Percentiles rank a stretch among this genome's conserved stretches.
Conservation (phyloP, 1,139 yeast genomes). For the Geotrichum histeridarum region DNA sequence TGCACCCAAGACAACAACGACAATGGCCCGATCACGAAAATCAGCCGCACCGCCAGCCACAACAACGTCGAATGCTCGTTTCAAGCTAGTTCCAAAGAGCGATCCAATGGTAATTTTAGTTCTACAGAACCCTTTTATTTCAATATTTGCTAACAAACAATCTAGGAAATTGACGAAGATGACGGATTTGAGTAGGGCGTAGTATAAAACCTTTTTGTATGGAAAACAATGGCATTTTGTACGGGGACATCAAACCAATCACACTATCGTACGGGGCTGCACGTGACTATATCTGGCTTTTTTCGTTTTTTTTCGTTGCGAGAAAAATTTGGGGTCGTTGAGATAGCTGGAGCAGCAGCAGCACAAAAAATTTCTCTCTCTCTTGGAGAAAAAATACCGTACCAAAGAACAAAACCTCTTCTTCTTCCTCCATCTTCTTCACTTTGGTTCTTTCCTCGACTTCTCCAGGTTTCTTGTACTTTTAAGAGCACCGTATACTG, state of each 20-base stretch:
- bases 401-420: neutral
- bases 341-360: no score
- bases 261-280: neutral
- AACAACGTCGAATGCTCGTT: neutral
- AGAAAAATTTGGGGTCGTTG: no score
- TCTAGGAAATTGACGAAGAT: constrained; percentile 9
- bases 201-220: neutral
- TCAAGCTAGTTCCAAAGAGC: neutral
- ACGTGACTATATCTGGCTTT: neutral
- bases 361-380: no score
- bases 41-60: neutral
- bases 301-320: no score
- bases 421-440: neutral
- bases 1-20: neutral
- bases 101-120: constrained; percentile 8
- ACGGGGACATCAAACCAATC: neutral
- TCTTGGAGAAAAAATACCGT: no score
- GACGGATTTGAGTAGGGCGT: constrained; percentile 6
- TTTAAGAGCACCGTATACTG: no score
- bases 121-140: neutral
- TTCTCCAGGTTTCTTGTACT: neutral
- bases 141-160: neutral
- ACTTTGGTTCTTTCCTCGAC: neutral
- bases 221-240: neutral
- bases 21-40: neutral